Evolutionary conservation across 495 filamentous ascomycete genomes (phyloP), one percentile per base, ranked within the genome.

Genomic region (Penicillium bovifimosum): DNA sequence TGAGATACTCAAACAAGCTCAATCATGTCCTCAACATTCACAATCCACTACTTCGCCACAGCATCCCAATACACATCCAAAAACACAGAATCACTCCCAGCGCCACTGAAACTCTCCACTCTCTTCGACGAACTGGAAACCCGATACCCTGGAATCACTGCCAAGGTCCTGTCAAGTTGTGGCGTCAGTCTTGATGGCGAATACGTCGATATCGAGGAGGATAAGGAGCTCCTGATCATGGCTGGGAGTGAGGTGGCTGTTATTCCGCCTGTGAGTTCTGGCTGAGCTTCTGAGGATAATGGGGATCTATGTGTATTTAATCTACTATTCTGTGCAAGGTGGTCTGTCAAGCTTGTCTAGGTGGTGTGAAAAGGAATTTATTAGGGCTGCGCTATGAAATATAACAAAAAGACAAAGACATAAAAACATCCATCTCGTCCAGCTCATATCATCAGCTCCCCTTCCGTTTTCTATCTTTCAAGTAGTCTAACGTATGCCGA

Each of bases 191-290:
- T 97, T 32, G 95, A 96, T 54, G 71, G 95, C 33, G 80, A 90
- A 26, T 98, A 97, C 71, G 84, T 95, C 31, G 90, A 98, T 69
- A 51, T 92, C 36, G 60, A 66, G 17, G 65, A 66, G 31, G 59
- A 48, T 42, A 52, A 38, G 6, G 33, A 50, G 2, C 60, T 68
- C 6, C 65, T 85, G 38, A 88, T 98, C 53, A 62, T 84, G 50
- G 80, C 76, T 17, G 91, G 90, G 14, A 88, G 93, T 59, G 93
- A 98, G 70, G 90, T 97, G 40, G 95, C 86, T 9, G 85, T 98
- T 40, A 96, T 98, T 54, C 93, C 93, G 28, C 93, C 93, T n/a
- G 93, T 97, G 44, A 97, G 93, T 76, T 76, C 73, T 39, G 73
- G 73, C 18, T 76, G 20, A 24, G 20, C n/a, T n/a, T n/a, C n/a